These are phyloP conservation scores for Cryptococcus hybrid DNA, from an alignment of 1,284 basidiomycete genomes.

Conservation along the genomic window DNA sequence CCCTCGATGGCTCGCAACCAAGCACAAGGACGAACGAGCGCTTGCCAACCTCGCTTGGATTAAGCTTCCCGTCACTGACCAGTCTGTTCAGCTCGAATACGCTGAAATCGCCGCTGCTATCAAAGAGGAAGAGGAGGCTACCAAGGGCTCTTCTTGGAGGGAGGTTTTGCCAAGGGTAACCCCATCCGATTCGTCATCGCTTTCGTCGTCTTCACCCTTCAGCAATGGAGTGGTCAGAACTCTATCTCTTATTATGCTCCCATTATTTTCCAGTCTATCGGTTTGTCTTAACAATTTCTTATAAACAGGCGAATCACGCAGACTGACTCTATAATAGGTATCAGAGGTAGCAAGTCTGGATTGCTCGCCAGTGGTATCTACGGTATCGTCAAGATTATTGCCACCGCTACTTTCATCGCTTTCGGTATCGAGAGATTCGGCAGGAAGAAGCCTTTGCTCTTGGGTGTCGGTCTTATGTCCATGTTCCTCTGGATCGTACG, in stretches of 20 bases:
- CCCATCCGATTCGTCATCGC: conserved; percentile 67
- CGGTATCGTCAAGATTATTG: conserved; percentile 71
- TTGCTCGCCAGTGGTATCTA: conserved; percentile 80
- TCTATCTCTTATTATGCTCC: conserved; percentile 74
- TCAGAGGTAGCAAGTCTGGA: conserved; percentile 55
- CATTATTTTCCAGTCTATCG: conserved; percentile 54
- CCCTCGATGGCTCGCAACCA: conserved; percentile 43
- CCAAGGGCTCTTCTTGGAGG: conserved; percentile 48
- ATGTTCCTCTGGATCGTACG: conserved; percentile 61
- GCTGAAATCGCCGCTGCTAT: conserved; percentile 59
- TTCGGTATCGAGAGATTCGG: conserved; percentile 55
- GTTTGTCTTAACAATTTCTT: conserved; percentile 18
- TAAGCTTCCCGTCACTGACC: conserved; percentile 55
- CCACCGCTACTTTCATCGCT: conserved; percentile 64
- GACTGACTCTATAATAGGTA: conserved; percentile 13
- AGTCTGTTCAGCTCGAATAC: conserved; percentile 55
- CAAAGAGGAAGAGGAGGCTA: conserved; percentile 51
- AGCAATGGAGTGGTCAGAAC: conserved; percentile 65
- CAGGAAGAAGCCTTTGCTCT: conserved; percentile 53
- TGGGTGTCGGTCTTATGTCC: conserved; percentile 61
- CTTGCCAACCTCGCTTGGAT: conserved; percentile 58
- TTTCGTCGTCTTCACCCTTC: conserved; percentile 57
- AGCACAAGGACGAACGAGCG: conserved; percentile 57
- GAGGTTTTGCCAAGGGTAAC: conserved; percentile 72
- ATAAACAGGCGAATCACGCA: background rate